Percentiles rank a stretch among this genome's conserved stretches.
phyloP scores from a whole-genome alignment of 257 asterid genomes.

The Penstemon eatonii region DNA sequence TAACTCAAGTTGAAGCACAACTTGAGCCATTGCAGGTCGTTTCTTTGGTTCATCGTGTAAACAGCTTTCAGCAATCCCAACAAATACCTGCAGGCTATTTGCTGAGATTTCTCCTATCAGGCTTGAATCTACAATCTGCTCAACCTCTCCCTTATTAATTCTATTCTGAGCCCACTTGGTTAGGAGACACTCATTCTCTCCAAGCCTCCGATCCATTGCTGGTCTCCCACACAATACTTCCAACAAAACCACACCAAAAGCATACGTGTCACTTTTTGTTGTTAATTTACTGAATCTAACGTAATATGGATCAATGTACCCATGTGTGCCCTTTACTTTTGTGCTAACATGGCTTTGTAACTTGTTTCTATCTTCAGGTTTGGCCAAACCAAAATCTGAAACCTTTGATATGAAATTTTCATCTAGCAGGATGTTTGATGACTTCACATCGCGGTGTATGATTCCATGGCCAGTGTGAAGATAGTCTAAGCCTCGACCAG shows the following conservation, averaged over 20 bases:
- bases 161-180: slow-evolving; percentile 44
- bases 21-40: slow-evolving; percentile 53
- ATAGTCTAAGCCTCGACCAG: slow-evolving; percentile 50
- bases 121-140: slow-evolving; percentile 39
- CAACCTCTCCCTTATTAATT: slow-evolving; percentile 37
- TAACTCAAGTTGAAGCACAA: slow-evolving; percentile 40
- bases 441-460: slow-evolving; percentile 58
- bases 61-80: slow-evolving; percentile 44
- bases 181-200: slow-evolving; percentile 36
- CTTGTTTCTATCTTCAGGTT: slow-evolving; percentile 40
- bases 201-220: slow-evolving; percentile 34
- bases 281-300: slow-evolving; percentile 40
- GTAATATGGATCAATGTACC: slow-evolving; percentile 61
- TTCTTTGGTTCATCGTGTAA: slow-evolving; percentile 44
- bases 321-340: slow-evolving; percentile 52
- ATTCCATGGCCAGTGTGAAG: slow-evolving; percentile 48
- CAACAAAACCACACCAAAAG: slow-evolving; percentile 57
- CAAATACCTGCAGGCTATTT: slow-evolving; percentile 37
- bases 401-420: slow-evolving; percentile 53
- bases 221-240: slow-evolving; percentile 52
- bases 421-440: slow-evolving; percentile 57
- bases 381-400: slow-evolving; percentile 67
- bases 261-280: slow-evolving; percentile 49
- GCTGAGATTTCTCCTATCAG: slow-evolving; percentile 38
- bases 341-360: slow-evolving; percentile 47